Evolutionary conservation across 164 flowering plant species (phyloP).

Genomic region (Amborella trichopoda): DNA sequence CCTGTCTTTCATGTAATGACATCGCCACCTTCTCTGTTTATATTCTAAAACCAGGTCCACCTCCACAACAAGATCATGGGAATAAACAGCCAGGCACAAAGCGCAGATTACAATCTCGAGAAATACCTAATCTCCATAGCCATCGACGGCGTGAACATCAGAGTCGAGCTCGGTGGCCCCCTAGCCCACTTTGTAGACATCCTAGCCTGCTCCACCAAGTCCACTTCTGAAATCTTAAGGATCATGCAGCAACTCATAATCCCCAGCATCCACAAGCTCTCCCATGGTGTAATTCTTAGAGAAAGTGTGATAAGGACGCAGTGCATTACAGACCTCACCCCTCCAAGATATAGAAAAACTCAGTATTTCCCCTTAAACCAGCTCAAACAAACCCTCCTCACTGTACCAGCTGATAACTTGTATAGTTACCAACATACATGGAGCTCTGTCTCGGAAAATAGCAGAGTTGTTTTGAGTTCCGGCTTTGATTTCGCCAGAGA

Average conservation of each 20-base stretch:
- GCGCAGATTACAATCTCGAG: constrained; percentile 73
- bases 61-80: constrained; percentile 66
- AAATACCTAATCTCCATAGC: constrained; percentile 66
- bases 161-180: constrained; percentile 88
- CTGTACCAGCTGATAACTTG: constrained; percentile 83
- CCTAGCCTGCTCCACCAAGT: constrained; percentile 80
- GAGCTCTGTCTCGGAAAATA: constrained; percentile 56
- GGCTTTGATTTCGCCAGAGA: constrained; percentile 82
- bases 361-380: constrained; percentile 41
- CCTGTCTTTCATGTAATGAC: too few relatives aligned
- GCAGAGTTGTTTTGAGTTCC: constrained; percentile 32
- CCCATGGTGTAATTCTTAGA: constrained; percentile 52
- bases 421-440: constrained; percentile 95
- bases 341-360: constrained; percentile 61
- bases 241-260: constrained; percentile 64
- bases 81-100: constrained; percentile 39
- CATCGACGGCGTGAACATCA: constrained; percentile 62
- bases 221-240: constrained; percentile 58
- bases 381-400: constrained; percentile 63
- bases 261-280: constrained; percentile 70
- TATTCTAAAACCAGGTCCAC: too few relatives aligned
- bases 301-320: constrained; percentile 67
- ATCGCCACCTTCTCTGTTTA: too few relatives aligned
- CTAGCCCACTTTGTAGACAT: constrained; percentile 64
- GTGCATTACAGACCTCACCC: constrained; percentile 54